Evolutionary conservation across 1,284 basidiomycete species (phyloP).

Genomic region (Rhodotorula sp.): DNA sequence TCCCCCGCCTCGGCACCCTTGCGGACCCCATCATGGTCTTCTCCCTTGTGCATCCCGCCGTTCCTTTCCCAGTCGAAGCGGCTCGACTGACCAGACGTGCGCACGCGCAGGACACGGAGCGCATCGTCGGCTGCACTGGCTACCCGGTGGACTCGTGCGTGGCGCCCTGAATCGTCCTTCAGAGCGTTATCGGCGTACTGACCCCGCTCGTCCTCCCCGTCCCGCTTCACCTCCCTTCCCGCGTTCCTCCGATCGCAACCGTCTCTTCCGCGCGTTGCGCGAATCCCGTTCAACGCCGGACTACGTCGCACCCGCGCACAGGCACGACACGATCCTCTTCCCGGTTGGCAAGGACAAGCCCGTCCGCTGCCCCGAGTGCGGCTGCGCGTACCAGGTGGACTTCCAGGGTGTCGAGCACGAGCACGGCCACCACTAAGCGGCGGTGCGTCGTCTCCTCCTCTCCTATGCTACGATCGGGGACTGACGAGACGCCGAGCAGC

Average conservation of each 20-base stretch:
- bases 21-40: conserved; percentile 83
- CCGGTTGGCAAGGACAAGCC: conserved; percentile 63
- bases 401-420: conserved; percentile 44
- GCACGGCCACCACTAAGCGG: conserved; percentile 43
- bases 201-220: neutral
- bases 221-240: neutral
- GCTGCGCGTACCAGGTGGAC: conserved; percentile 52
- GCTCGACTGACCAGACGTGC: neutral
- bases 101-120: conserved; percentile 66
- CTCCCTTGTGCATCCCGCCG: conserved; percentile 71
- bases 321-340: conserved; percentile 50
- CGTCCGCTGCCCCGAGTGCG: conserved; percentile 85
- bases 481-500: too few relatives aligned
- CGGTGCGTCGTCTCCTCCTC: neutral
- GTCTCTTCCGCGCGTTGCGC: too few relatives aligned
- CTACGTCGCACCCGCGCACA: neutral
- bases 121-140: conserved; percentile 87
- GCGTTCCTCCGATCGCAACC: neutral
- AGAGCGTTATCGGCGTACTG: too few relatives aligned
- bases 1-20: conserved; percentile 84
- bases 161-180: neutral
- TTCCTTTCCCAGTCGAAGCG: too few relatives aligned
- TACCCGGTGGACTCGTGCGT: conserved; percentile 71
- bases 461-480: neutral
- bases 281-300: neutral